Conservation (phyloP, 1,139 yeast genomes). For the Yarrowia galli region DNA sequence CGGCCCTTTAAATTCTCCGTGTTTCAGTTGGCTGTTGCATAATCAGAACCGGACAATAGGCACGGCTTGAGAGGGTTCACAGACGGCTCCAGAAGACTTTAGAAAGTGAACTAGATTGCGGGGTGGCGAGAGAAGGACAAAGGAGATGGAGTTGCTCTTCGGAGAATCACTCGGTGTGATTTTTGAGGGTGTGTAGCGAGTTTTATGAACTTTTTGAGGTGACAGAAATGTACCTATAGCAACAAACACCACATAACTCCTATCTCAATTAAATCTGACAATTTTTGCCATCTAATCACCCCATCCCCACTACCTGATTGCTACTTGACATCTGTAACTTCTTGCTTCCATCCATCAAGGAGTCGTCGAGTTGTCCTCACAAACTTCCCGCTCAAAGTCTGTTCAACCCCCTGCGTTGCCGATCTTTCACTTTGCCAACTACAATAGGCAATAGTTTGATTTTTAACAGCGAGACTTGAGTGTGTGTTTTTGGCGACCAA, state of each 20-base stretch:
- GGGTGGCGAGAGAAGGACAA: not conserved
- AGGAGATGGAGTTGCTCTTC: not conserved
- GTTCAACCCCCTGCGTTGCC: conserved; percentile 11
- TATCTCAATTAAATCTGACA: too few species aligned
- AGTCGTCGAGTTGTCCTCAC: not conserved
- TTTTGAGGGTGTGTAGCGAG: too few species aligned
- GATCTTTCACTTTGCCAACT: conserved; percentile 15
- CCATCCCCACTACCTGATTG: too few species aligned
- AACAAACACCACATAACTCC: too few species aligned
- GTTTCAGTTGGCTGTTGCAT: not conserved
- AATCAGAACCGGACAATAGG: not conserved
- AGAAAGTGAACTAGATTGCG: not conserved
- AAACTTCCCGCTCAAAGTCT: conserved; percentile 8
- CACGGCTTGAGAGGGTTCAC: not conserved
- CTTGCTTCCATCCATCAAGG: not conserved
- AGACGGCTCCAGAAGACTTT: too few species aligned
- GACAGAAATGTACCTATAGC: too few species aligned
- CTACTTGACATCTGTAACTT: not conserved
- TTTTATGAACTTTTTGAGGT: too few species aligned
- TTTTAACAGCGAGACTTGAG: not conserved
- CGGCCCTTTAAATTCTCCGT: too few species aligned
- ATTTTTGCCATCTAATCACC: too few species aligned
- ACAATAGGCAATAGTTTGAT: not conserved
- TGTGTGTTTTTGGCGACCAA: not conserved
- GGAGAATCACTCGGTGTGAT: not conserved